Conservation (phyloP, 148 eudicot species). For the Camellia japonica region DNA sequence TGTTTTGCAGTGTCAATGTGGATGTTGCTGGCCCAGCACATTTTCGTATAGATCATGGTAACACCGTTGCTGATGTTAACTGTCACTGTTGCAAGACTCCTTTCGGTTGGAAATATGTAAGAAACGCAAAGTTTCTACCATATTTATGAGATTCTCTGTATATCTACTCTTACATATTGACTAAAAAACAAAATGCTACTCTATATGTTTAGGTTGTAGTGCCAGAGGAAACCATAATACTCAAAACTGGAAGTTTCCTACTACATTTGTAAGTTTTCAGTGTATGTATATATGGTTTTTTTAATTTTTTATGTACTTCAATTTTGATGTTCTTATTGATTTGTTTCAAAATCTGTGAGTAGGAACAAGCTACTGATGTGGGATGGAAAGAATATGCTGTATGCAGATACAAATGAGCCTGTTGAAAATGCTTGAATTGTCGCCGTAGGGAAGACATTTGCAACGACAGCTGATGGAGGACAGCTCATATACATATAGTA, state of each 20-base stretch:
- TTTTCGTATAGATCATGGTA: not conserved
- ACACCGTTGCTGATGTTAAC: not conserved
- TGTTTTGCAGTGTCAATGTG: not conserved
- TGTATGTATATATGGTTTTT: too few species aligned
- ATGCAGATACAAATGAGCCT: not conserved
- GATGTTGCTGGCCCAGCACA: not conserved
- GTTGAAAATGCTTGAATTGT: not conserved
- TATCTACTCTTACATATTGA: not conserved
- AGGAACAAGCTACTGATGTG: not conserved
- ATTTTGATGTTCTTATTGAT: not conserved
- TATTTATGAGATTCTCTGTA: not conserved
- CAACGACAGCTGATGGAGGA: not conserved
- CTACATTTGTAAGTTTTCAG: not conserved
- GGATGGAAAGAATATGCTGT: not conserved
- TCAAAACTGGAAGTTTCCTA: not conserved
- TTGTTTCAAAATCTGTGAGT: not conserved
- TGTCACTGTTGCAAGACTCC: not conserved
- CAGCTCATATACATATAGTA: not conserved
- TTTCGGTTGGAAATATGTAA: not conserved
- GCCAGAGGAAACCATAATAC: not conserved
- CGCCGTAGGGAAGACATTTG: not conserved
- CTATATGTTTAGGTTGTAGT: not conserved
- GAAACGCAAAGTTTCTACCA: not conserved
- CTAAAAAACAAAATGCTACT: not conserved
- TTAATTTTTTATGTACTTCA: not conserved